Evolutionary conservation across 164 flowering plant species (phyloP).

Genomic region (Vitis rupestris): DNA sequence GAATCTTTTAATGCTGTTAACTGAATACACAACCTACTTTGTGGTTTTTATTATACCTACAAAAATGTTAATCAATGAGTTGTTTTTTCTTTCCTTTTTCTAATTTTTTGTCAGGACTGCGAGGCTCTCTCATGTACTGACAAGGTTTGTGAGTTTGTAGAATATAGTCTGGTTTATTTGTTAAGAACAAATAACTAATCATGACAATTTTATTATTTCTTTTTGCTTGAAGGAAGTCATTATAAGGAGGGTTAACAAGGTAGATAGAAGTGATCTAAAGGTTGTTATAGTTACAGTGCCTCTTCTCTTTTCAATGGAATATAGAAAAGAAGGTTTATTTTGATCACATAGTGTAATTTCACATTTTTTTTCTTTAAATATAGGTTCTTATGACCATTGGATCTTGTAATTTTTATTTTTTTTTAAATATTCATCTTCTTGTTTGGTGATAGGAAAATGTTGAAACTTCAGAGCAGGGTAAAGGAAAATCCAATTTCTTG

Average conservation of each 20-base stretch:
- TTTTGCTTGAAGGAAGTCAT: slow-evolving; percentile 37
- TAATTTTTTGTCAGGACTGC: slow-evolving; percentile 22
- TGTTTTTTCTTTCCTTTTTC: not conserved
- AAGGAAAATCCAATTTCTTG: slow-evolving; percentile 17
- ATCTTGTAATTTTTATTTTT: not conserved
- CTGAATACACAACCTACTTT: too few relatives aligned
- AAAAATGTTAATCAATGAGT: not conserved
- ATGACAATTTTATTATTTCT: not conserved
- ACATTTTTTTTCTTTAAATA: too few relatives aligned
- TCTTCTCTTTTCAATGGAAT: not conserved
- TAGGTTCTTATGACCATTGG: not conserved
- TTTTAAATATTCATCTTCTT: not conserved
- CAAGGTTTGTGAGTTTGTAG: slow-evolving; percentile 28
- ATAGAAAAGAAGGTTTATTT: not conserved
- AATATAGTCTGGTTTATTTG: not conserved
- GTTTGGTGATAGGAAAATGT: slow-evolving; percentile 23
- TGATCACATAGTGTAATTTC: not conserved
- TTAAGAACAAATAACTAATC: not conserved
- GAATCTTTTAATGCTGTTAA: not conserved
- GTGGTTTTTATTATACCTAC: too few relatives aligned
- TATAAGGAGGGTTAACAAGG: slow-evolving; percentile 25
- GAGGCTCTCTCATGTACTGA: slow-evolving; percentile 20
- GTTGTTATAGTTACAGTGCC: slow-evolving; percentile 7
- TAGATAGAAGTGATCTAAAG: slow-evolving; percentile 17
- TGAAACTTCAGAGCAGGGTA: slow-evolving; percentile 21